Base-by-base conservation (phyloP, 169 alveolate species). In the Plasmodium adleri region DNA sequence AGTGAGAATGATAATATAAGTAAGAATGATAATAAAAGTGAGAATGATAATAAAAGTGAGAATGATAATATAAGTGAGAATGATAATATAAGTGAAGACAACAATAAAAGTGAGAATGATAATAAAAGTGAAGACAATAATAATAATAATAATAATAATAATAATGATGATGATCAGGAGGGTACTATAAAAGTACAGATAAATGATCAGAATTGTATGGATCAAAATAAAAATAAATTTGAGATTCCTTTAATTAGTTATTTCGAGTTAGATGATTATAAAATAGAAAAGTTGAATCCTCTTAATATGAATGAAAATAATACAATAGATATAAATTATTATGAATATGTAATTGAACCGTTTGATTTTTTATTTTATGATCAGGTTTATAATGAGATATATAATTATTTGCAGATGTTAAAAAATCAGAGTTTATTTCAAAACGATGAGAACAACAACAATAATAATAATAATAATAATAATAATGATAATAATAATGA, bases 351-450 rank as follows among this genome's bases (percentile, higher is more conserved):
- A 17, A 71, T 86, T 3, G 83, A 86, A 3, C 92, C 92, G 5
- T 86, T 71, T 47, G 87, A 86, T 32, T 71, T 70, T 58, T 60
- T 47, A 12, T 86, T 64, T 20, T 86, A 86, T 49, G 87, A 86
- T 15, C 70, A 86, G 20, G 45, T 86, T 10, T 86, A 86, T 64
- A 86, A 86, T 39, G 92, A 86, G 56, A 86, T 86, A 86, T 26
- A 9, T 47, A 71, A 45, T 43, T 86, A 86, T 64, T 13, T 86
- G 49, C 72, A 86, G 28, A 72, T 59, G 63, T 15, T 45, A 6
- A 71, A 45, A 73, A 64, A 28, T 17, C 39, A 12, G 9, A 62
- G n/a, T 28, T 50, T 9, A 56, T 6, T 1, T 4, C 28, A 24
- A 9, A 45, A n/a, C 6, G 80, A 2, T 71, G 47, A 39, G 1